These are phyloP conservation scores for Cercospora brassicicola DNA, from an alignment of 2,329 filamentous ascomycete genomes.

Conservation along the genomic window DNA sequence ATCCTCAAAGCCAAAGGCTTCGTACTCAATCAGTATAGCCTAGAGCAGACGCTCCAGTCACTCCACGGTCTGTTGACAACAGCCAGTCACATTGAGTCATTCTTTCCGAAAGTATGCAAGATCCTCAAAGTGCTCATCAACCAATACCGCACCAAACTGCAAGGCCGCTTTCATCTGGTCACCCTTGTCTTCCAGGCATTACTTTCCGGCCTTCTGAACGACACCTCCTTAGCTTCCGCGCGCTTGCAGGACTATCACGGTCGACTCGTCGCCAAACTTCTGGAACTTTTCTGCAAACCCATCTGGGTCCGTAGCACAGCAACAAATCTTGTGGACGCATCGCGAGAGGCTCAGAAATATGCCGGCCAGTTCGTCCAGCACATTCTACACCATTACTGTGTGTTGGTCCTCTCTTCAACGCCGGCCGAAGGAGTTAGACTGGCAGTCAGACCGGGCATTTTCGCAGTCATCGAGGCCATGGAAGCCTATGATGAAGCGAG, in stretches of 20 bases:
- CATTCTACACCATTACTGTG: constrained; percentile 58
- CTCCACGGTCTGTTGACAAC: constrained; percentile 39
- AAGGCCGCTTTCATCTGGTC: constrained; percentile 61
- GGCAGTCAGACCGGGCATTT: constrained; percentile 54
- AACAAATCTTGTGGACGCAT: constrained; percentile 56
- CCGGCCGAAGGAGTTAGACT: constrained; percentile 56
- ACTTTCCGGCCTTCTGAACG: constrained; percentile 56
- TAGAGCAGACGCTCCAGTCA: constrained; percentile 45
- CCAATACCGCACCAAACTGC: constrained; percentile 59
- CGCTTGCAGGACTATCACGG: constrained; percentile 45
- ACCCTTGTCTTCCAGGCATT: constrained; percentile 57
- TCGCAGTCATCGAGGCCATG: constrained; percentile 56
- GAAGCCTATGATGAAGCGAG: constrained; percentile 46
- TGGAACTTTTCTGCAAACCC: constrained; percentile 62
- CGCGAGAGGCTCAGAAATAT: constrained; percentile 59
- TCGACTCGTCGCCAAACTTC: constrained; percentile 54
- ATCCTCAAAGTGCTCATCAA: constrained; percentile 55
- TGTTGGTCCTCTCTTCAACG: constrained; percentile 52
- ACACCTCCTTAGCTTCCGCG: constrained; percentile 22
- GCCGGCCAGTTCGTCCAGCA: constrained; percentile 60
- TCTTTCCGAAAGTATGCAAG: constrained; percentile 58
- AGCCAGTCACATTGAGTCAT: constrained; percentile 35
- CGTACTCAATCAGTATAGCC: constrained; percentile 46
- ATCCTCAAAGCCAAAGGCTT: constrained; percentile 36
- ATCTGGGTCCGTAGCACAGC: constrained; percentile 49